Evolutionary conservation across 2,329 filamentous ascomycete genomes (phyloP).

Genomic region (Fusarium cicatricum): DNA sequence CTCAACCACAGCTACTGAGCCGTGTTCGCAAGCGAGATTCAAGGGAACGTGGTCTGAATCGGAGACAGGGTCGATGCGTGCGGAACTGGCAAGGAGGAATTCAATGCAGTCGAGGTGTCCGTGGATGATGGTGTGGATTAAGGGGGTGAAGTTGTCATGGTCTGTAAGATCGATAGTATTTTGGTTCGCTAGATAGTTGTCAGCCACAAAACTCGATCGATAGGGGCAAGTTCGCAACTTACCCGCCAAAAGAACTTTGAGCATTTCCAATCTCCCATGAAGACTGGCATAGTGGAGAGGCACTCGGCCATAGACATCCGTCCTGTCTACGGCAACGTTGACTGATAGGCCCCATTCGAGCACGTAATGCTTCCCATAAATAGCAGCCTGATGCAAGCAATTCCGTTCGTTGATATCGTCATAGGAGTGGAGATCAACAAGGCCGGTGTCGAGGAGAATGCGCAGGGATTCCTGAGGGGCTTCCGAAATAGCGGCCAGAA

Average conservation of each 20-base stretch:
- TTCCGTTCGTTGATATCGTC: constrained; percentile 99
- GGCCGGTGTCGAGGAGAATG: constrained; percentile 78
- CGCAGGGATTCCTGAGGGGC: constrained; percentile 79
- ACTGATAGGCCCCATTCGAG: constrained; percentile 77
- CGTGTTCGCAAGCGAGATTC: constrained; percentile 94
- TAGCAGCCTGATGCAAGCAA: constrained; percentile 94
- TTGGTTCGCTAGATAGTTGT: constrained; percentile 63
- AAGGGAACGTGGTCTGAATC: constrained; percentile 93
- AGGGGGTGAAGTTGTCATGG: constrained; percentile 95
- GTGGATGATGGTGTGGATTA: constrained; percentile 95
- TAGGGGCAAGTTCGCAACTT: constrained; percentile 29
- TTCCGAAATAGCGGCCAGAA: constrained; percentile 88
- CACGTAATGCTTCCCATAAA: constrained; percentile 85
- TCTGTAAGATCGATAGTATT: constrained; percentile 88
- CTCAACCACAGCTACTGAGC: constrained; percentile 83
- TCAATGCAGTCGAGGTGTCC: constrained; percentile 82
- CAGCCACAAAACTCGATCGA: constrained; percentile 7
- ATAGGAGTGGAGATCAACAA: constrained; percentile 91
- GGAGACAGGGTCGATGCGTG: constrained; percentile 85
- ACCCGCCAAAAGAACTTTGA: constrained; percentile 76
- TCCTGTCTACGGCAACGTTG: constrained; percentile 78
- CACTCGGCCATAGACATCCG: constrained; percentile 93
- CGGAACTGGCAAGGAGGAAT: constrained; percentile 76
- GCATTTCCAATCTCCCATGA: constrained; percentile 87
- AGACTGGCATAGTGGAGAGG: constrained; percentile 96